Evolutionary conservation across 1,284 basidiomycete species (phyloP).

Genomic region (Laetiporus sulphureus): DNA sequence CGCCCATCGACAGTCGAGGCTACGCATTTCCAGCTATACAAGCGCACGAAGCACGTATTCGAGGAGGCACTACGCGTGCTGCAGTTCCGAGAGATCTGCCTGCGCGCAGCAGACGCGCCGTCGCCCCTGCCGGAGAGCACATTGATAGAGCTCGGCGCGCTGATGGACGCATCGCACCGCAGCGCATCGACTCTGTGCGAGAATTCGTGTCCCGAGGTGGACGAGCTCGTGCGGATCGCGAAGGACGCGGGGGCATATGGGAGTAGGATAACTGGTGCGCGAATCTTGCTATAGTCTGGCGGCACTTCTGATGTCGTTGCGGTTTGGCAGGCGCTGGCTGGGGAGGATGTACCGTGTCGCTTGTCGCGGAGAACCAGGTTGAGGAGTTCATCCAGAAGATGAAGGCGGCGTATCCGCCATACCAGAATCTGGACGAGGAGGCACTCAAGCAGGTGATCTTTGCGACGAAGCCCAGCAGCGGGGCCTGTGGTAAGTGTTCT

Average conservation of each 20-base stretch:
- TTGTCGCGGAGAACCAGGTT: slow-evolving; percentile 67
- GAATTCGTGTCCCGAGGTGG: slow-evolving; percentile 75
- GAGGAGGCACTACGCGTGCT: slow-evolving; percentile 75
- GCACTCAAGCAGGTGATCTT: slow-evolving; percentile 68
- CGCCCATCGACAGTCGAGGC: slow-evolving; percentile 53
- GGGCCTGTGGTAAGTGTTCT: slow-evolving; percentile 67
- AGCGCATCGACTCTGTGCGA: slow-evolving; percentile 67
- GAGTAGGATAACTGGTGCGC: slow-evolving; percentile 63
- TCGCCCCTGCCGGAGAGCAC: slow-evolving; percentile 14
- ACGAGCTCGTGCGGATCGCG: slow-evolving; percentile 59
- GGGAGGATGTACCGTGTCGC: slow-evolving; percentile 85
- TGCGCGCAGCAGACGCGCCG: slow-evolving; percentile 29
- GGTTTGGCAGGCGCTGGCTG: slow-evolving; percentile 65
- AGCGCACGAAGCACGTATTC: slow-evolving; percentile 73
- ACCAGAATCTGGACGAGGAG: slow-evolving; percentile 53
- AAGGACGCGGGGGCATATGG: slow-evolving; percentile 69
- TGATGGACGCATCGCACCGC: slow-evolving; percentile 77
- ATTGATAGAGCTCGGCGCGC: slow-evolving; percentile 50
- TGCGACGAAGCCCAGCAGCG: slow-evolving; percentile 79
- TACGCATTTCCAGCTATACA: slow-evolving; percentile 72
- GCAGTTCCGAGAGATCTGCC: slow-evolving; percentile 62
- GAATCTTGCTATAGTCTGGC: neutral
- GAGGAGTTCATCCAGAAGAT: slow-evolving; percentile 62
- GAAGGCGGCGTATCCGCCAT: slow-evolving; percentile 54
- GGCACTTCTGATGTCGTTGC: slow-evolving; percentile 3